Evolutionary conservation across 1,139 yeast genomes (phyloP).

Genomic region (Candida mesenterica): DNA sequence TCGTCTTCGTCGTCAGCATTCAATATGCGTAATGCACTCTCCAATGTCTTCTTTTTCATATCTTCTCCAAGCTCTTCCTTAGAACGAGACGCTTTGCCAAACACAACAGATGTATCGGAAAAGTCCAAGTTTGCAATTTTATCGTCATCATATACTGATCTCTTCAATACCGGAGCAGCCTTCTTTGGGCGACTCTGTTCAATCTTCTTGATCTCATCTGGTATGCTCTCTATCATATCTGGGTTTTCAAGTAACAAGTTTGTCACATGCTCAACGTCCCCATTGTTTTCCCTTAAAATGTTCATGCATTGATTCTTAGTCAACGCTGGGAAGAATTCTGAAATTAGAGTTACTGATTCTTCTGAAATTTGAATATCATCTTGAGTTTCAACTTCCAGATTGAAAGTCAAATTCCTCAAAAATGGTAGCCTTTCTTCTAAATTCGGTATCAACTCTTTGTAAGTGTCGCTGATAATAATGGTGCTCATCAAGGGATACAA

Average conservation of each 20-base stretch:
- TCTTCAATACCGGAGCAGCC: slow-evolving; percentile 9
- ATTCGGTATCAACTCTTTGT: slow-evolving; percentile 47
- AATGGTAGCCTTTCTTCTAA: slow-evolving; percentile 48
- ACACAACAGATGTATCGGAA: slow-evolving; percentile 16
- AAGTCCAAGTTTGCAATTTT: slow-evolving; percentile 25
- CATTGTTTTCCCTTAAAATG: slow-evolving; percentile 46
- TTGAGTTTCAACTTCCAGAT: slow-evolving; percentile 6
- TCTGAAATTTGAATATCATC: slow-evolving; percentile 19
- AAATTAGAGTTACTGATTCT: slow-evolving; percentile 42
- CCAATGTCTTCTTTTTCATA: slow-evolving; percentile 54
- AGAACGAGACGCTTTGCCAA: slow-evolving; percentile 22
- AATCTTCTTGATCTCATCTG: slow-evolving; percentile 8
- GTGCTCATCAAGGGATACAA: slow-evolving; percentile 55
- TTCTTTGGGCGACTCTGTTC: slow-evolving; percentile 1
- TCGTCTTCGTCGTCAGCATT: slow-evolving; percentile 78
- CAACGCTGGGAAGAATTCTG: slow-evolving; percentile 62
- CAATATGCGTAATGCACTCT: slow-evolving; percentile 61
- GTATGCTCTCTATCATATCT: slow-evolving; percentile 27
- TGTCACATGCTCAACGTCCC: slow-evolving; percentile 59
- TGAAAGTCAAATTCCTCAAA: slow-evolving; percentile 22
- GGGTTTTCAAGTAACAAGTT: slow-evolving; percentile 64
- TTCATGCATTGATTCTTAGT: slow-evolving; percentile 42
- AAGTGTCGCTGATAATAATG: slow-evolving; percentile 46
- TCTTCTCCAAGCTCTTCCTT: slow-evolving; percentile 23
- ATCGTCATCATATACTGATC: slow-evolving; percentile 31